These are phyloP conservation scores for Nothophoma quercina DNA, from an alignment of 2,329 filamentous ascomycete genomes.

Conservation along the genomic window DNA sequence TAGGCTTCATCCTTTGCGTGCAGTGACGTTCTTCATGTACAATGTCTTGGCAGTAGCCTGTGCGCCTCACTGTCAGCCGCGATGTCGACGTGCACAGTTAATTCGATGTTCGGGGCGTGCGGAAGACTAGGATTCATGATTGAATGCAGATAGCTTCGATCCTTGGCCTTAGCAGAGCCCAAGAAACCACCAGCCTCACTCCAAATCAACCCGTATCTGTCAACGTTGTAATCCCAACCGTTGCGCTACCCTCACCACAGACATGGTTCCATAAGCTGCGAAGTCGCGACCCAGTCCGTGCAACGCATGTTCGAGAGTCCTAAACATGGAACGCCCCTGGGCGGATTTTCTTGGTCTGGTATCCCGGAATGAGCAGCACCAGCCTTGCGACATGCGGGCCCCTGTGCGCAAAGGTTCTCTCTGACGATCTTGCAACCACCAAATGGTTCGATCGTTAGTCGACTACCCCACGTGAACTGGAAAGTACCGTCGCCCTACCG, in stretches of 20 bases:
- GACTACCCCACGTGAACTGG: conserved; percentile 17
- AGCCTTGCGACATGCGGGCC: conserved; percentile 16
- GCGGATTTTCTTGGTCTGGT: conserved; percentile 6
- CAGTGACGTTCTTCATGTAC: background rate
- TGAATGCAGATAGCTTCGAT: background rate
- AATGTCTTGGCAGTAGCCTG: background rate
- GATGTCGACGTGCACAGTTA: background rate
- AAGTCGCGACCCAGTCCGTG: conserved; percentile 13
- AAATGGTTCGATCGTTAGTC: conserved; percentile 15
- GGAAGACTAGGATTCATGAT: background rate
- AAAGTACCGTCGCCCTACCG: conserved; percentile 10
- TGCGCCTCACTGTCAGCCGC: conserved; percentile 2
- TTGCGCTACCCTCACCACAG: conserved; percentile 10
- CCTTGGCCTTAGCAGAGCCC: background rate
- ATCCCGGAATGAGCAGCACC: conserved; percentile 13
- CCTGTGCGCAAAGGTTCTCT: conserved; percentile 7
- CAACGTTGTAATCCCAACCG: conserved; percentile 6
- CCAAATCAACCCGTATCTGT: background rate
- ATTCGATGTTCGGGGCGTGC: background rate
- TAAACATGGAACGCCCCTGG: conserved; percentile 10
- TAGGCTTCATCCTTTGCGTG: conserved; percentile 13
- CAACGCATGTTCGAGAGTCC: conserved; percentile 7
- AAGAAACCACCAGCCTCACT: conserved; percentile 11
- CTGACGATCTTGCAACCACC: conserved; percentile 6
- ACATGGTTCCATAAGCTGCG: conserved; percentile 16